Evolutionary conservation across 257 asterid genomes (phyloP), one percentile per base, ranked within the genome.

Genomic region (Nicotiana knightiana): DNA sequence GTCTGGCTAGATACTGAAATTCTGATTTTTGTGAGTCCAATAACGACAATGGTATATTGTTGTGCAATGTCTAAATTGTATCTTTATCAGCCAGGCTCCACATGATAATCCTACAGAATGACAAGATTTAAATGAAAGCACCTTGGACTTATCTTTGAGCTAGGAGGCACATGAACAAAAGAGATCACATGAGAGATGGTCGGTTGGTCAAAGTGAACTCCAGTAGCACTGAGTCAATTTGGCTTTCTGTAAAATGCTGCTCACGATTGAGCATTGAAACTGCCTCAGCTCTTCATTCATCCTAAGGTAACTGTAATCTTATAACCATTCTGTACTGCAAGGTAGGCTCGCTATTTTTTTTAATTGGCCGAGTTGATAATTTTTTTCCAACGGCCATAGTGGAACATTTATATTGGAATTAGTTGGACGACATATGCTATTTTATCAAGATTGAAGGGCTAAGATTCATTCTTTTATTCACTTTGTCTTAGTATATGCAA

Each of bases 61-160:
- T 67, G 17, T 37, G 46, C 9, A 37, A 67, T 32, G 21, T 30
- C 75, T 32, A 15, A 67, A 12, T 30, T 58, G 53, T 81, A 21
- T 62, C 53, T 81, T 76, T 81, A 32, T 86, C 64, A 15, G 1
- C 18, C 89, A 90, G 97, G 91, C 85, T 54, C 54, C 79, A 2
- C 87, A 81, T 57, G 84, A 77, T 65, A 87, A 77, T 76, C 86
- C 81, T 21, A 81, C 71, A 39, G 88, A 85, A 81, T 83, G 93
- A 43, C 98, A 93, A 37, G 97, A 94, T 90, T 88, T 93, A 85
- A 94, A 94, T 21, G 93, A 86, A 83, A 90, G 93, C 90, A 89
- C 95, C 0, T 81, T 94, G 88, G 97, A 92, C 84, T 85, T 92
- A 89, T 91, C 94, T 79, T 81, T 94, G 85, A 97, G 95, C 62